A percentile compares a stretch with the other conserved stretches of the same genome.
phyloP scores from a whole-genome alignment of 2,329 filamentous ascomycete genomes.

The Pyricularia grisea region DNA sequence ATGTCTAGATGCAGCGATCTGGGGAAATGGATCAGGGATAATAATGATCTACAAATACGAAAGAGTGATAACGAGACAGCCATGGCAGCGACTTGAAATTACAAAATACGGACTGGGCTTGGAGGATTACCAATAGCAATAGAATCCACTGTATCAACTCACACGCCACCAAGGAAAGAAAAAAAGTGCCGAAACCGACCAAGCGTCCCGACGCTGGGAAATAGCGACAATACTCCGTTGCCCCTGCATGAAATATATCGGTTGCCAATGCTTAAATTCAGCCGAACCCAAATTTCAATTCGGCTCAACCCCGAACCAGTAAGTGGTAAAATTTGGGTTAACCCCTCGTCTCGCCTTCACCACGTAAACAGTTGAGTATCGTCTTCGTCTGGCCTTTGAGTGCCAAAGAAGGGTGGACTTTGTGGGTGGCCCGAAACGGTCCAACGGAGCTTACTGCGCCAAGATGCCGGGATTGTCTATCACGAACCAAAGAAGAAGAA shows the following conservation, averaged over 20 bases:
- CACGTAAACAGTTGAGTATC: neutral
- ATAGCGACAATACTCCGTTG: neutral
- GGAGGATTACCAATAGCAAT: too few species aligned
- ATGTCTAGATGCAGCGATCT: too few species aligned
- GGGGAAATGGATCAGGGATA: too few species aligned
- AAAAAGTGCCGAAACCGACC: neutral
- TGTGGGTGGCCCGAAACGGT: neutral
- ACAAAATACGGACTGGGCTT: too few species aligned
- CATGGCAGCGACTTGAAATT: too few species aligned
- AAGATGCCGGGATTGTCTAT: neutral
- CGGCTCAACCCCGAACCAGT: neutral
- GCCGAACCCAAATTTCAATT: neutral
- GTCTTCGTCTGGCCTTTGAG: neutral
- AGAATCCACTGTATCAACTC: too few species aligned
- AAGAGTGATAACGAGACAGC: too few species aligned
- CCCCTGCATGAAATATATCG: neutral
- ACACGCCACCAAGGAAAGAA: neutral
- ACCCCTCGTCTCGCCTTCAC: neutral
- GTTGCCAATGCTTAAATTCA: neutral
- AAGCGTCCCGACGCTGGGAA: neutral
- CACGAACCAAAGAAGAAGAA: too few species aligned
- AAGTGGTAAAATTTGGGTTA: neutral
- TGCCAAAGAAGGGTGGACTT: too few species aligned
- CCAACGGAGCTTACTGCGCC: neutral
- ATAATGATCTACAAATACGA: too few species aligned